Conservation (phyloP, 768 basidiomycete species). For the Rhodotorula toruloides region DNA sequence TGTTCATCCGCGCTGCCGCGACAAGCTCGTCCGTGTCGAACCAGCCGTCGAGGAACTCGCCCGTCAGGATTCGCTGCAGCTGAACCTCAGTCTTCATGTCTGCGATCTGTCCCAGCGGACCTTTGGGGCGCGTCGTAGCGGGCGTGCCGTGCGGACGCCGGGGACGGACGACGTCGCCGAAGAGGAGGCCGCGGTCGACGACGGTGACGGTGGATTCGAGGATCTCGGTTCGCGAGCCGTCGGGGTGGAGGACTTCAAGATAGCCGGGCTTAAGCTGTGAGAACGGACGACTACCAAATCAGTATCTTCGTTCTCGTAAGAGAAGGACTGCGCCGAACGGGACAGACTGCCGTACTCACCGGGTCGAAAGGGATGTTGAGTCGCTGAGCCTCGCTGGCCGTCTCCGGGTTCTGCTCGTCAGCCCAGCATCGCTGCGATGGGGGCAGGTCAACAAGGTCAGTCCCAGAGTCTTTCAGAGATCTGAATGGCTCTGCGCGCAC, state of each 20-base stretch:
- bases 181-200: slow-evolving; percentile 35
- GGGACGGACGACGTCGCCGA: slow-evolving; percentile 26
- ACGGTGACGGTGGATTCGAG: slow-evolving; percentile 3
- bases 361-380: slow-evolving; percentile 27
- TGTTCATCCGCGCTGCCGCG: slow-evolving; percentile 16
- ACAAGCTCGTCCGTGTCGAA: slow-evolving; percentile 7
- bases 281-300: background rate
- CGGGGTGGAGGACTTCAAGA: slow-evolving; percentile 32
- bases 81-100: slow-evolving; percentile 9
- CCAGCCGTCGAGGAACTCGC: slow-evolving; percentile 14
- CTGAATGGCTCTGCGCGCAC: too few species aligned
- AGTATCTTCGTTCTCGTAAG: too few species aligned
- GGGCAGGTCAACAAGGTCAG: background rate
- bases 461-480: too few species aligned
- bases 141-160: background rate
- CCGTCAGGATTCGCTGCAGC: slow-evolving; percentile 22
- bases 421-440: slow-evolving; percentile 31
- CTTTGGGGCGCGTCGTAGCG: background rate
- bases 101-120: slow-evolving; percentile 18
- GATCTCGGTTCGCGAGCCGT: slow-evolving; percentile 15
- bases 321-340: background rate
- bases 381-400: slow-evolving; percentile 16
- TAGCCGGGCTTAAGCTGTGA: slow-evolving; percentile 23
- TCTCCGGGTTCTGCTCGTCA: slow-evolving; percentile 33
- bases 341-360: background rate